These are phyloP conservation scores for Gossypium anomalum DNA, from an alignment of 345 rosid genomes.

Conservation along the genomic window DNA sequence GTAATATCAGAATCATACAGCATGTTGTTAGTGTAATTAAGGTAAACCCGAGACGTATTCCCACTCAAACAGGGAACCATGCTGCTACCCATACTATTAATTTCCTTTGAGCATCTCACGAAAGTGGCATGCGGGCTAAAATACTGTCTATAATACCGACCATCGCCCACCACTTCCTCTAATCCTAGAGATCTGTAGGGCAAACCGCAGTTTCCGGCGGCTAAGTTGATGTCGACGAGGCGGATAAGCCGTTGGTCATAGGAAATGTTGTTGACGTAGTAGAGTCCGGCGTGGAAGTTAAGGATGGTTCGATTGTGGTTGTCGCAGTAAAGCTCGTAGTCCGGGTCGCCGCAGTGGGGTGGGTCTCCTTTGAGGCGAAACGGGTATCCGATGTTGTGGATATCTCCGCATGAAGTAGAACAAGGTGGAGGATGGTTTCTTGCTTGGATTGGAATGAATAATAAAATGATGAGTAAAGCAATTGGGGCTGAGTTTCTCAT, in stretches of 20 bases:
- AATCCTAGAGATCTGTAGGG: slow-evolving; percentile 23
- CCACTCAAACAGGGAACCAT: background rate
- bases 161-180: slow-evolving; percentile 9
- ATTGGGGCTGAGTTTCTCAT: background rate
- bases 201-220: slow-evolving; percentile 24
- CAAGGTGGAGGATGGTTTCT: background rate
- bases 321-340: slow-evolving; percentile 1
- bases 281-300: slow-evolving; percentile 16
- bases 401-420: background rate
- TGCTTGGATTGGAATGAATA: background rate
- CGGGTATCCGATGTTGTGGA: background rate
- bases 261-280: slow-evolving; percentile 25
- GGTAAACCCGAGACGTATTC: background rate
- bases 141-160: slow-evolving; percentile 16
- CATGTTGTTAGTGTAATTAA: background rate
- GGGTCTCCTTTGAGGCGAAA: background rate
- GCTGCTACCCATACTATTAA: background rate
- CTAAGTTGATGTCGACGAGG: slow-evolving; percentile 32
- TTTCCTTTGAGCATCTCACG: background rate
- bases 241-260: slow-evolving; percentile 15
- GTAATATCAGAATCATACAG: background rate
- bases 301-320: background rate
- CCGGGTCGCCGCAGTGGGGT: background rate
- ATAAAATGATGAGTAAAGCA: background rate
- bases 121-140: background rate